phyloP scores from a whole-genome alignment of 306 rosid genomes.

The Elaeagnus macrophylla region DNA sequence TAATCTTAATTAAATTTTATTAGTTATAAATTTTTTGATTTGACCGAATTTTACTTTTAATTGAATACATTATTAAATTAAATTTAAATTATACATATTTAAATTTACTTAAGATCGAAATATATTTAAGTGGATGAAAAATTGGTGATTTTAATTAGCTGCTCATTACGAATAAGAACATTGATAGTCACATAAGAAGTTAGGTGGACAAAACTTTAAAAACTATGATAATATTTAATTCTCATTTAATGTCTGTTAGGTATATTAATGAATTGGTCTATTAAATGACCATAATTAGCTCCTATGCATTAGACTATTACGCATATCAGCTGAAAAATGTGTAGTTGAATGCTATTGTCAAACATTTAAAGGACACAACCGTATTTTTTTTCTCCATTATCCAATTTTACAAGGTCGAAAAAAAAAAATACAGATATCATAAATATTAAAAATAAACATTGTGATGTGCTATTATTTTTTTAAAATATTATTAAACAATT shows the following conservation, averaged over 20 bases:
- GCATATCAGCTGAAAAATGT: slow-evolving; percentile 44
- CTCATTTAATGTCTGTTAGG: slow-evolving; percentile 66
- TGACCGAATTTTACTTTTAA: too few species aligned
- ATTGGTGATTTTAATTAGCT: too few species aligned
- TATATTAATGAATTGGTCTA: slow-evolving; percentile 64
- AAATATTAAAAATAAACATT: too few species aligned
- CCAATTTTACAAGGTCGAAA: slow-evolving; percentile 8
- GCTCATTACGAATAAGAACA: slow-evolving; percentile 45
- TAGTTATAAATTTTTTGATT: too few species aligned
- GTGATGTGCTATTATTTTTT: background rate
- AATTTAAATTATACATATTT: too few species aligned
- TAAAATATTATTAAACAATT: too few species aligned
- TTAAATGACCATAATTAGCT: slow-evolving; percentile 68
- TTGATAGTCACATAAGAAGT: slow-evolving; percentile 39
- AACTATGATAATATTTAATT: slow-evolving; percentile 50
- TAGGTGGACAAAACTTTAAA: slow-evolving; percentile 57
- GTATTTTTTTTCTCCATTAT: slow-evolving; percentile 14
- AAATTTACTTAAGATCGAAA: too few species aligned
- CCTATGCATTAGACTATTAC: slow-evolving; percentile 54
- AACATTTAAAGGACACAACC: slow-evolving; percentile 51
- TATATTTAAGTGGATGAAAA: too few species aligned
- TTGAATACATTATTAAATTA: too few species aligned
- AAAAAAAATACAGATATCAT: too few species aligned
- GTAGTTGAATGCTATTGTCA: slow-evolving; percentile 75
- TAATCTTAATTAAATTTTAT: too few species aligned